phyloP scores from a whole-genome alignment of 352 stramenopile species.

The Phytophthora pini region DNA sequence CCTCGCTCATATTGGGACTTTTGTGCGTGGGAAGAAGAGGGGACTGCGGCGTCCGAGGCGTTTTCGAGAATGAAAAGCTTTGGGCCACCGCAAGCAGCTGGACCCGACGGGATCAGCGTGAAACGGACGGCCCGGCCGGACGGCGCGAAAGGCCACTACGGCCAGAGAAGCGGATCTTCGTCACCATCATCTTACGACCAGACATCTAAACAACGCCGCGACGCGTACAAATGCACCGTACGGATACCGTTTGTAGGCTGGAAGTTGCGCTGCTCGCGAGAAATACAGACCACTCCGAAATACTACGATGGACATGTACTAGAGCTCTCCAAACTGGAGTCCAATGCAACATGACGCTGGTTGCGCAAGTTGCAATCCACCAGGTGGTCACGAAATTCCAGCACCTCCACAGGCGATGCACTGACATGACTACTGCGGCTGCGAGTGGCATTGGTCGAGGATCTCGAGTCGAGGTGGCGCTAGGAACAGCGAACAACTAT shows the following conservation, averaged over 20 bases:
- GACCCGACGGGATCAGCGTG: slow-evolving; percentile 18
- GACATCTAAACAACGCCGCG: slow-evolving; percentile 16
- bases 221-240: slow-evolving; percentile 4
- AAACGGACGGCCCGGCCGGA: slow-evolving; percentile 32
- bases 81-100: slow-evolving; percentile 13
- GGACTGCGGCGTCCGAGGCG: slow-evolving; percentile 7
- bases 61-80: slow-evolving; percentile 33
- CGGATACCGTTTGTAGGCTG: neutral
- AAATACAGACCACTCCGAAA: neutral
- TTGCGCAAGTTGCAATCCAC: no score
- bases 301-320: no score
- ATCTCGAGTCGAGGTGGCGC: neutral
- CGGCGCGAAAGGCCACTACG: slow-evolving; percentile 29
- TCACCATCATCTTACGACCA: slow-evolving; percentile 16
- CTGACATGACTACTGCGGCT: neutral
- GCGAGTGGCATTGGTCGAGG: neutral
- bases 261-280: neutral
- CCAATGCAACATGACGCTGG: no score
- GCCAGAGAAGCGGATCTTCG: slow-evolving; percentile 13
- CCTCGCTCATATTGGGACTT: slow-evolving; percentile 27
- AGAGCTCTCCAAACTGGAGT: no score
- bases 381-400: no score
- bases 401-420: neutral
- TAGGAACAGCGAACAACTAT: no score
- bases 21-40: neutral